Conservation (phyloP, 345 rosid genomes). For the Ceriops zippeliana region DNA sequence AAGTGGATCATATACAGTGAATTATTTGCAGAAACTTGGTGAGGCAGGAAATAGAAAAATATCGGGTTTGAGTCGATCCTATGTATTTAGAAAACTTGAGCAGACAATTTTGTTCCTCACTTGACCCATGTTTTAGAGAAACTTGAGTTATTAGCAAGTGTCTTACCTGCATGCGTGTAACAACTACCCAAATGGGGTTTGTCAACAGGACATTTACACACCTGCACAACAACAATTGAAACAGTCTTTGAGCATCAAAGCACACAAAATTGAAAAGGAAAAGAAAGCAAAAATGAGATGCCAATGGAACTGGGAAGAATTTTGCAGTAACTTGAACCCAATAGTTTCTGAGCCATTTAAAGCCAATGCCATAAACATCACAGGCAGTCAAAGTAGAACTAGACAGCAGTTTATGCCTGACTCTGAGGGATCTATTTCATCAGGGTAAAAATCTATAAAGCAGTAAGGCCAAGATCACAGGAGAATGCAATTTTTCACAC, state of each 20-base stretch:
- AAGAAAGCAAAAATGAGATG: conserved; percentile 3
- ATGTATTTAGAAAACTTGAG: not conserved
- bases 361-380: not conserved
- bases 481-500: too few species aligned
- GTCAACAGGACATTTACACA: conserved; percentile 87
- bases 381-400: not conserved
- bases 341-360: not conserved
- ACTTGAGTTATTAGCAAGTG: conserved; percentile 7
- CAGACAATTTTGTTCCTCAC: too few species aligned
- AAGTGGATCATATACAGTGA: not conserved
- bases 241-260: conserved; percentile 14
- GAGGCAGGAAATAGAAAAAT: not conserved
- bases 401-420: too few species aligned
- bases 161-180: conserved; percentile 95
- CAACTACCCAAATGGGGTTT: conserved; percentile 96
- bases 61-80: not conserved
- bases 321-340: not conserved
- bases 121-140: not conserved
- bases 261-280: not conserved
- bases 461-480: too few species aligned
- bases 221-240: conserved; percentile 42
- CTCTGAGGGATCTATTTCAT: too few species aligned
- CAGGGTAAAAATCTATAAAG: too few species aligned
- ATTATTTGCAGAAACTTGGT: not conserved
- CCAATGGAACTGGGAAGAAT: not conserved